These are phyloP conservation scores for Trichoderma asperellum DNA, from an alignment of 2,329 filamentous ascomycete species.

Conservation along the genomic window DNA sequence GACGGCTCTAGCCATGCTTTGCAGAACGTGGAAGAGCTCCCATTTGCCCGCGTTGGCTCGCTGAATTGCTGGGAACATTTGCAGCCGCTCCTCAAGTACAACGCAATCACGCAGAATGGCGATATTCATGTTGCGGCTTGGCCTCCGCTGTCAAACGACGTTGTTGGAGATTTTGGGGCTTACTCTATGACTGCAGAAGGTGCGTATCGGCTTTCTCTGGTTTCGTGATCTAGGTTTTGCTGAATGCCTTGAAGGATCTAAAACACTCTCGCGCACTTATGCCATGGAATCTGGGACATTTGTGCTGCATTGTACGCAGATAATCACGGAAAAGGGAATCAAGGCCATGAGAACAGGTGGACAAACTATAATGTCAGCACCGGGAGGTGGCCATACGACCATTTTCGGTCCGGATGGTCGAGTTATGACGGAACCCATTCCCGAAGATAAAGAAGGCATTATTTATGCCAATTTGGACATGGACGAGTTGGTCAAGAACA, in stretches of 20 bases:
- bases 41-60: slow-evolving; percentile 15
- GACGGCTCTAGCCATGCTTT: slow-evolving; percentile 1
- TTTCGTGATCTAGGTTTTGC: background rate
- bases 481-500: background rate
- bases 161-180: background rate
- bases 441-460: background rate
- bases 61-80: slow-evolving; percentile 12
- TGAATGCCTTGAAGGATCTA: background rate
- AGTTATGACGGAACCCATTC: background rate
- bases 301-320: slow-evolving; percentile 7
- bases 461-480: slow-evolving; percentile 8
- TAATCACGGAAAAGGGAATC: background rate
- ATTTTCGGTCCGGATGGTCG: slow-evolving; percentile 18
- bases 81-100: slow-evolving; percentile 20
- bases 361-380: background rate
- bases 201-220: background rate
- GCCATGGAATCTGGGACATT: slow-evolving; percentile 23
- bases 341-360: background rate
- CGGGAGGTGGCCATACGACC: slow-evolving; percentile 9
- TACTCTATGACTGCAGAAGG: slow-evolving; percentile 24
- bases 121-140: slow-evolving; percentile 13
- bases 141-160: background rate
- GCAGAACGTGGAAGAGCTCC: slow-evolving; percentile 1
- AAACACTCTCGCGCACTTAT: slow-evolving; percentile 23
- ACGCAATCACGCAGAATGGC: background rate